A percentile compares a stretch with the other conserved stretches of the same genome.
phyloP scores from a whole-genome alignment of 2,329 filamentous ascomycete species.

The Monilinia laxa region DNA sequence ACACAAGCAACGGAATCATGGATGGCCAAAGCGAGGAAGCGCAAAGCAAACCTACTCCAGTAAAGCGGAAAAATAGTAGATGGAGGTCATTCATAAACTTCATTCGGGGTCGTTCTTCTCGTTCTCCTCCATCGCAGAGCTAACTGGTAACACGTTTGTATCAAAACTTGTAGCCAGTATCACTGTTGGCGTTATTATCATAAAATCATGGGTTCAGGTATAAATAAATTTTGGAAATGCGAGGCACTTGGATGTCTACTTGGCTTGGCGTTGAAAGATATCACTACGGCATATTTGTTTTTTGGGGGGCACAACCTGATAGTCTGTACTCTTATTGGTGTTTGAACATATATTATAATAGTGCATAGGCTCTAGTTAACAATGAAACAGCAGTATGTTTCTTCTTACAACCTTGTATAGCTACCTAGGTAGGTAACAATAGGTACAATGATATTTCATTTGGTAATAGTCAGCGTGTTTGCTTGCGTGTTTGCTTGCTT shows the following conservation, averaged over 20 bases:
- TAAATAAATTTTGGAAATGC: slow-evolving; percentile 10
- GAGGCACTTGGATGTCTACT: slow-evolving; percentile 17
- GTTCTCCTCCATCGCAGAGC: slow-evolving; percentile 14
- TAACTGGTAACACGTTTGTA: background rate
- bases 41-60: slow-evolving; percentile 15
- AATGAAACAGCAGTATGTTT: slow-evolving; percentile 8
- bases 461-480: slow-evolving; percentile 7
- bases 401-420: background rate
- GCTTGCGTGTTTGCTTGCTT: background rate
- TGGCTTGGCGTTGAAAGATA: slow-evolving; percentile 23
- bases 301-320: slow-evolving; percentile 1
- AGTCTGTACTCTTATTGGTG: slow-evolving; percentile 11
- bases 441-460: background rate
- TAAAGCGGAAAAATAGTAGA: slow-evolving; percentile 31
- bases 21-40: slow-evolving; percentile 12
- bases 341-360: background rate
- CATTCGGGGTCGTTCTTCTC: slow-evolving; percentile 31
- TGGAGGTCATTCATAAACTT: slow-evolving; percentile 37
- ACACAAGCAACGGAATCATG: slow-evolving; percentile 1
- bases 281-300: slow-evolving; percentile 18
- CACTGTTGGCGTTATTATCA: slow-evolving; percentile 15
- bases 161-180: slow-evolving; percentile 8
- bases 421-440: too few relatives aligned
- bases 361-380: background rate
- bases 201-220: slow-evolving; percentile 15